Percentiles rank a stretch among this genome's conserved stretches.
Conservation (phyloP, 1,284 basidiomycete species). For the Psilocybe mexicana region DNA sequence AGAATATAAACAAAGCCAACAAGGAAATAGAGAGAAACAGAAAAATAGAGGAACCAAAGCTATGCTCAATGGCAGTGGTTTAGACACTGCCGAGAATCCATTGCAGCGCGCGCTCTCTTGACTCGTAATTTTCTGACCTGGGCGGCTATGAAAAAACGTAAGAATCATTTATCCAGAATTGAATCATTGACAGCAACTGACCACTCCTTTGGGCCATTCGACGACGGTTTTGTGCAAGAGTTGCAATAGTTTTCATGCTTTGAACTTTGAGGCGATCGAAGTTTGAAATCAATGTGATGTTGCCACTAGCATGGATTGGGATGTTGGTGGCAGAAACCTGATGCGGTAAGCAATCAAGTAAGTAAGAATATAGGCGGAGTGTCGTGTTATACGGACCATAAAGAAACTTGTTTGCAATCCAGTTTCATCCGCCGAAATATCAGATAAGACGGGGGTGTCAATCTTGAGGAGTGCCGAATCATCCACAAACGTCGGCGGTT, state of each 20-base stretch:
- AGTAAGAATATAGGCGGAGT: background rate
- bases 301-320: slow-evolving; percentile 1
- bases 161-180: background rate
- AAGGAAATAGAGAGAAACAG: background rate
- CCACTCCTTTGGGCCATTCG: slow-evolving; percentile 3
- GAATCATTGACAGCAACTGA: background rate
- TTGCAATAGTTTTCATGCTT: slow-evolving; percentile 14
- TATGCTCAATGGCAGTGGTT: background rate
- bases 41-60: background rate
- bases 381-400: background rate
- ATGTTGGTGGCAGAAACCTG: slow-evolving; percentile 13
- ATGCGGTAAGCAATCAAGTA: background rate
- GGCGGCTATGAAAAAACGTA: background rate
- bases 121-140: background rate
- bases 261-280: slow-evolving; percentile 15
- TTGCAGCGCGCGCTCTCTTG: background rate
- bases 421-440: background rate
- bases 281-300: slow-evolving; percentile 2
- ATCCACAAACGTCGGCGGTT: background rate
- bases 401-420: slow-evolving; percentile 3
- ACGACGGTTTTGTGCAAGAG: slow-evolving; percentile 13
- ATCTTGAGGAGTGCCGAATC: no score
- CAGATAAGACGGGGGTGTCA: background rate
- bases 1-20: background rate
- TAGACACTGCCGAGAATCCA: background rate